Base-by-base conservation (phyloP, 805 yeast genomes). In the Komagataella populi region DNA sequence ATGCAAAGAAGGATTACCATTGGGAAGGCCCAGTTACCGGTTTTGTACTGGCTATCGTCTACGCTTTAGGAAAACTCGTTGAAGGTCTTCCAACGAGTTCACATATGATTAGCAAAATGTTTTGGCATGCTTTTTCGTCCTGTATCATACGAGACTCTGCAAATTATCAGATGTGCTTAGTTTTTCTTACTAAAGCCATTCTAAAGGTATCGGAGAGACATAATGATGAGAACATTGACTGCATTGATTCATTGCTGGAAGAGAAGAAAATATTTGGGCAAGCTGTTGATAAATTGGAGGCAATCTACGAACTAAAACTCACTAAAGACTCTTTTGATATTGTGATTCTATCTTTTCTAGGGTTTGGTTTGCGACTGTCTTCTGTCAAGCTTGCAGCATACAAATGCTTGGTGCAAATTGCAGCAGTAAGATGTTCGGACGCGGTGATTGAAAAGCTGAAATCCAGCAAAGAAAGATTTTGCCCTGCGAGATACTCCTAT, bases 321-420 rank as follows among this genome's bases (percentile, higher is more conserved):
- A 66, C 69, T 0, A 61, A 60, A 36, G 66, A 66, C 2, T 81
- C 77, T 58, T 73, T 83, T 55, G 80, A 82, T 52, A 70, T 72
- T 24, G 69, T 78, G 17, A 60, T 83, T 43, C 61, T 78, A 30
- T 67, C 70, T 47, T 30, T 30, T 8, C 39, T 30, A 30, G 39
- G 39, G 39, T 30, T 30, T 8, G 39, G 39, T 30, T 30, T 30
- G 39, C 39, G 39, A 10, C 10, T 30, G n/a, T 14, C 39, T 14
- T 30, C 39, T 30, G 39, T 30, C 39, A 30, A 30, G 39, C 39
- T 30, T 8, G 39, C 39, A 30, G 39, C 39, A 10, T 30, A 30
- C 39, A 30, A 30, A 30, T 30, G 39, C 39, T 30, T 30, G 14
- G 39, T 30, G 4, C 39, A 30, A 30, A 30, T 30, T 10, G 39